These are phyloP conservation scores for Talaromyces verruculosus DNA, from an alignment of 2,329 filamentous ascomycete species.

Conservation along the genomic window DNA sequence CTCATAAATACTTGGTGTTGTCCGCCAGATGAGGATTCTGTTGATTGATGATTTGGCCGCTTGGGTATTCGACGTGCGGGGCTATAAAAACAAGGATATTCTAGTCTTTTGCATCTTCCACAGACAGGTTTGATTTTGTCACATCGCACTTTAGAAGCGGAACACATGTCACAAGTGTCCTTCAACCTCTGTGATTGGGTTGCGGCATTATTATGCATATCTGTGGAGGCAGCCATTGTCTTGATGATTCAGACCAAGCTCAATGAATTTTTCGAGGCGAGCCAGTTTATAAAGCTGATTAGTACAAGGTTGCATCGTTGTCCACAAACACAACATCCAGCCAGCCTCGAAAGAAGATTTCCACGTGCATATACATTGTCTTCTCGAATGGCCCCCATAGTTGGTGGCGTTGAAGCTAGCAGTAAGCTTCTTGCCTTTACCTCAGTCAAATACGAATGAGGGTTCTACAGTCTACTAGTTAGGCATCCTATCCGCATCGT, in stretches of 20 bases:
- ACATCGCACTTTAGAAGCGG: background rate
- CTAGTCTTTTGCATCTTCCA: background rate
- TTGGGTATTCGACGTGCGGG: background rate
- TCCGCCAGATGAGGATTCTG: background rate
- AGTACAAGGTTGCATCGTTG: too few relatives aligned
- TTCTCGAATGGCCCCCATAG: background rate
- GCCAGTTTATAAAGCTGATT: too few relatives aligned
- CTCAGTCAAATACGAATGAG: background rate
- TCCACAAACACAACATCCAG: background rate
- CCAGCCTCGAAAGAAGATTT: too few relatives aligned
- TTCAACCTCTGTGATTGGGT: background rate
- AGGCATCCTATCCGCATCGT: background rate
- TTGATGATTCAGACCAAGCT: background rate
- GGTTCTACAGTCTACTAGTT: background rate
- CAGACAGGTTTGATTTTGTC: background rate
- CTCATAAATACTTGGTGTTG: background rate
- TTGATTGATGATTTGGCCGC: background rate
- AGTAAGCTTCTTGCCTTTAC: background rate
- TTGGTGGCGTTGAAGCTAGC: background rate
- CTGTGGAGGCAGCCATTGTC: background rate
- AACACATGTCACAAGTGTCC: background rate
- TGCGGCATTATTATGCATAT: background rate
- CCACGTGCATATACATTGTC: background rate
- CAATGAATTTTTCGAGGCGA: background rate
- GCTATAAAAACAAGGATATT: background rate